Evolutionary conservation across 352 stramenopile species (phyloP).

Genomic region (Saprolegnia diclina): DNA sequence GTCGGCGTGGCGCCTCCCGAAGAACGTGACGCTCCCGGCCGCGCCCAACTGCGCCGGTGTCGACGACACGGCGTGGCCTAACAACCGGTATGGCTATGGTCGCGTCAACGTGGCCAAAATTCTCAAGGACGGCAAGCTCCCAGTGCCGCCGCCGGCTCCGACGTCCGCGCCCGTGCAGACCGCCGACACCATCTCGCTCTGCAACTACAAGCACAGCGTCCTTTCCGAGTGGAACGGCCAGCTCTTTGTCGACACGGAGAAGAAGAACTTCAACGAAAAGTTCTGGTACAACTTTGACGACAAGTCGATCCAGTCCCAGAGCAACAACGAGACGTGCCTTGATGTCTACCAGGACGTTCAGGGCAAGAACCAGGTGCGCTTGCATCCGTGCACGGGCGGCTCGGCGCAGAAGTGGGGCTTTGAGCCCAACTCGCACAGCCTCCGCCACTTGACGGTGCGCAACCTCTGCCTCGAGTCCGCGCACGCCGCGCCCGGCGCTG

Average conservation of each 20-base stretch:
- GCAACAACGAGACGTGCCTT: not conserved
- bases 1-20: not conserved
- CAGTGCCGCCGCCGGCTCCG: not conserved
- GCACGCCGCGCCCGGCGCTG: not conserved
- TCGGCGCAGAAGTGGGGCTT: slow-evolving; percentile 2
- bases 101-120: slow-evolving; percentile 32
- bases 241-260: slow-evolving; percentile 10
- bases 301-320: slow-evolving; percentile 3
- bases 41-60: slow-evolving; percentile 40
- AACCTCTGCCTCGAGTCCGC: not conserved
- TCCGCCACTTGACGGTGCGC: not conserved
- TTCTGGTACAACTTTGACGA: not conserved
- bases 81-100: slow-evolving; percentile 35
- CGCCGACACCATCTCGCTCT: not conserved
- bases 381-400: slow-evolving; percentile 3
- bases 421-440: not conserved
- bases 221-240: slow-evolving; percentile 6
- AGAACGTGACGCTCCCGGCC: slow-evolving; percentile 31
- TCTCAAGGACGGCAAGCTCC: slow-evolving; percentile 25
- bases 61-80: slow-evolving; percentile 37
- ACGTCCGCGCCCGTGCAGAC: not conserved
- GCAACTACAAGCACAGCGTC: slow-evolving; percentile 2
- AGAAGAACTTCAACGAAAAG: slow-evolving; percentile 11
- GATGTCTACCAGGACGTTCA: not conserved
- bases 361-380: not conserved